A percentile compares a stretch with the other conserved stretches of the same genome.
Evolutionary conservation across 352 stramenopile species (phyloP).

Genomic region (Pythium plurisporium): DNA sequence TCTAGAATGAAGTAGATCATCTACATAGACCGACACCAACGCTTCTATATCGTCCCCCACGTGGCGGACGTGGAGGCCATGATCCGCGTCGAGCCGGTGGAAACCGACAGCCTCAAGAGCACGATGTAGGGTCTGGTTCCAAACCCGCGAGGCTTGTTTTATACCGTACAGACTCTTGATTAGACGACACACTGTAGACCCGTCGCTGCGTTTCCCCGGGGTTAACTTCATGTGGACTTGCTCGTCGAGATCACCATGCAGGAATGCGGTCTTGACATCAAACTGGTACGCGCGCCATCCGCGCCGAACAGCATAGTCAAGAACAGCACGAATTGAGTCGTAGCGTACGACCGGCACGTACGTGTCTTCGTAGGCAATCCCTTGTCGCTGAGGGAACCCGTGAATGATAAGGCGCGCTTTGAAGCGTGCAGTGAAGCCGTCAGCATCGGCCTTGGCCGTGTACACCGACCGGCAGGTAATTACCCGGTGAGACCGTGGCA

Average conservation of each 20-base stretch:
- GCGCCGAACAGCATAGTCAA: constrained; percentile 3
- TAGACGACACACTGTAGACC: background rate
- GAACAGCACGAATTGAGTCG: constrained; percentile 2
- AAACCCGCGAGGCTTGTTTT: background rate
- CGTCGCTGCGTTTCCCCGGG: background rate
- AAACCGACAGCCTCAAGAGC: too few species aligned
- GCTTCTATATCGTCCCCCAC: background rate
- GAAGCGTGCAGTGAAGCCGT: background rate
- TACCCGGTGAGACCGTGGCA: background rate
- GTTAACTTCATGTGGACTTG: constrained; percentile 16
- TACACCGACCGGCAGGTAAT: background rate
- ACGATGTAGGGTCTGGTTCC: background rate
- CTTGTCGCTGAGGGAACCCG: constrained; percentile 1
- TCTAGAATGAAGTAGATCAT: background rate
- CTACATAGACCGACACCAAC: background rate
- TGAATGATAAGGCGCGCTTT: background rate
- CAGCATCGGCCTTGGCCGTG: background rate
- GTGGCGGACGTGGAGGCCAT: background rate
- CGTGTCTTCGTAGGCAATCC: constrained; percentile 5
- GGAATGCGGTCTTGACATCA: constrained; percentile 27
- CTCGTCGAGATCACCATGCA: constrained; percentile 17
- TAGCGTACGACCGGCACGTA: background rate
- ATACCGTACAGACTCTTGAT: background rate
- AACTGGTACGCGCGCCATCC: constrained; percentile 18
- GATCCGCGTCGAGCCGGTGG: background rate